These are phyloP conservation scores for Wickerhamomyces chambardii DNA, from an alignment of 805 yeast species.

Conservation along the genomic window DNA sequence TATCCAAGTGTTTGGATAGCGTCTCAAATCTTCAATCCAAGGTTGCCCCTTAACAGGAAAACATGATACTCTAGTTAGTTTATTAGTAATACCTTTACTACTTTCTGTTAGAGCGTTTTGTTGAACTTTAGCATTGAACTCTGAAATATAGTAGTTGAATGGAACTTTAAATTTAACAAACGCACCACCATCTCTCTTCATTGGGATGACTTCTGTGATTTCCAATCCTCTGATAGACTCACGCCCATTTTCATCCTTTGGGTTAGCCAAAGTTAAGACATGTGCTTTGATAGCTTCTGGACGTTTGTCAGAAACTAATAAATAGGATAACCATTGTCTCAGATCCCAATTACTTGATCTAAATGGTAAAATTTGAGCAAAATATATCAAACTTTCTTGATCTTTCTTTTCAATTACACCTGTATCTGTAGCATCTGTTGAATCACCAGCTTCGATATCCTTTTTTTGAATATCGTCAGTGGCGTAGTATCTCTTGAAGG, in stretches of 20 bases:
- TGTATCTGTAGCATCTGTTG: constrained; percentile 42
- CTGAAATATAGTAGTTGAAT: constrained; percentile 34
- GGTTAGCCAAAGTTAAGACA: constrained; percentile 29
- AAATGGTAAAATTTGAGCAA: constrained; percentile 44
- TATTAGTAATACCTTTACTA: constrained; percentile 25
- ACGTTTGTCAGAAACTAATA: constrained; percentile 24
- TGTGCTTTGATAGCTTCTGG: constrained; percentile 30
- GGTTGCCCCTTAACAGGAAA: constrained; percentile 86
- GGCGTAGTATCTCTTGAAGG: constrained; percentile 6
- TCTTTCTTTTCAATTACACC: constrained; percentile 45
- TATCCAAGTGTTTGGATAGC: constrained; percentile 60
- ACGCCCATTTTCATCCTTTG: constrained; percentile 14
- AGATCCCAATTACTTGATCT: constrained; percentile 36
- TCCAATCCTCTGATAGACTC: constrained; percentile 31
- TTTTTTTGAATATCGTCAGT: constrained; percentile 30
- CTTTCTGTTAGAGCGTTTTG: constrained; percentile 33
- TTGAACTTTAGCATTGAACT: constrained; percentile 43
- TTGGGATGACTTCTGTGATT: constrained; percentile 55
- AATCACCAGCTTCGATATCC: constrained; percentile 46
- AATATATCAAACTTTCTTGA: constrained; percentile 44
- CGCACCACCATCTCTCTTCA: constrained; percentile 87
- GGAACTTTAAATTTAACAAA: constrained; percentile 74
- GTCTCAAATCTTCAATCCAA: constrained; percentile 89
- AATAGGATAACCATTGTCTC: constrained; percentile 30
- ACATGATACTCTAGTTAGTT: constrained; percentile 41